Base-by-base conservation (phyloP, 2,329 filamentous ascomycete species). In the Aspergillus terreus region DNA sequence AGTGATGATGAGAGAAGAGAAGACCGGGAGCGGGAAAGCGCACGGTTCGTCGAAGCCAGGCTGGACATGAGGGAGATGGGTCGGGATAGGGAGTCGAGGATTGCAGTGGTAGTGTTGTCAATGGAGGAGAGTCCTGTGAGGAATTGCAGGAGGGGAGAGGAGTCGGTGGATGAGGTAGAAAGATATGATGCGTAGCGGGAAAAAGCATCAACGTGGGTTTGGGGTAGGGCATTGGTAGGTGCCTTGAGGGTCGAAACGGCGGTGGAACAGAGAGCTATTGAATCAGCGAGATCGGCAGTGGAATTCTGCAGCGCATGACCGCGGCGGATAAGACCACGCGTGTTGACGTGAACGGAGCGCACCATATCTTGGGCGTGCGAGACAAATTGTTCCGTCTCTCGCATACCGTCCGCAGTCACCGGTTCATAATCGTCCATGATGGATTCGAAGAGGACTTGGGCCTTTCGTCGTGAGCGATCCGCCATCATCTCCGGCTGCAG, bases 381-480 rank as follows among this genome's bases (percentile, higher is more conserved):
- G 48, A 96, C 86, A 70, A 99, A 96, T 61, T 94, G 86, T 65
- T 97, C 92, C 2, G 96, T 91, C 70, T 96, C 92, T 25, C 85
- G 83, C 44, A 92, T 82, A 57, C 94, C 88, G 55, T 87, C 82
- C 15, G 57, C 48, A 48, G 73, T 76, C 32, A 96, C 79, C 0
- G 94, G 92, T 57, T 90, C 85, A 62, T 89, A 90, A 66, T 99
- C 94, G 54, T 99, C 94, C 48, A 84, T 82, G 32, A 99, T 86
- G 50, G 86, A 92, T 65, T 99, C 94, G 3, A 83, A 78, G 25
- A 92, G 82, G 0, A 87, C 84, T 67, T 92, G 87, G 4, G 90
- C 88, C 72, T 99, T 99, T 55, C 91, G 83, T 50, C 85, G 84
- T 57, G 89, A 95, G 46, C 94, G 84, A 68, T 95, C 87, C 48